Evolutionary conservation across 306 rosid species (phyloP).

Genomic region (Purshia tridentata): DNA sequence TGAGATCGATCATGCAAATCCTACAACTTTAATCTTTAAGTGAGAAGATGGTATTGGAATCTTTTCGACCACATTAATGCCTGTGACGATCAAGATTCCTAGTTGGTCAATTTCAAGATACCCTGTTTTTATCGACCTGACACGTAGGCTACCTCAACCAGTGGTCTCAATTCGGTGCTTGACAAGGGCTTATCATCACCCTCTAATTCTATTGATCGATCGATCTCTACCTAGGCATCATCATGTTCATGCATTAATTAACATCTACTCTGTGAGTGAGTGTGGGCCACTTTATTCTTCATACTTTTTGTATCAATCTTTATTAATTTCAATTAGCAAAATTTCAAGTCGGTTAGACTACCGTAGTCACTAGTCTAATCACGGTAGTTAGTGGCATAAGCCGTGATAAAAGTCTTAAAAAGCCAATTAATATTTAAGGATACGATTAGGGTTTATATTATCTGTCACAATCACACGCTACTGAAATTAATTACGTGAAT

Average conservation of each 20-base stretch:
- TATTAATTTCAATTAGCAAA: background rate
- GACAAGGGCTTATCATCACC: conserved; percentile 1
- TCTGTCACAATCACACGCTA: background rate
- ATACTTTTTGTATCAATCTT: background rate
- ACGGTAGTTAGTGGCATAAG: background rate
- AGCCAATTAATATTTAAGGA: background rate
- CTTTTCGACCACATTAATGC: conserved; percentile 33
- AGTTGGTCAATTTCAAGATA: conserved; percentile 30
- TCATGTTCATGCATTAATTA: background rate
- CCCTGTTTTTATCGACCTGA: conserved; percentile 1
- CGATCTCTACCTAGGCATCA: background rate
- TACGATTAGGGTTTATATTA: background rate
- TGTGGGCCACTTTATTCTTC: too few species aligned
- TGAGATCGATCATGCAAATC: background rate
- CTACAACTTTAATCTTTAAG: background rate
- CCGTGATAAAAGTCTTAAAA: background rate
- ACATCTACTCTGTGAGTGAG: conserved; percentile 10
- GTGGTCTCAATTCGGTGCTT: conserved; percentile 33
- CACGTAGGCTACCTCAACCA: background rate
- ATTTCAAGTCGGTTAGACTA: background rate
- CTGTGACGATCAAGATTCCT: conserved; percentile 58
- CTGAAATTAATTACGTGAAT: background rate
- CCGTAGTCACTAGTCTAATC: background rate
- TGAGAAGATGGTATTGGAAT: conserved; percentile 65
- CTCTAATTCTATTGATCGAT: too few species aligned